phyloP scores from a whole-genome alignment of 2,329 filamentous ascomycete genomes.

The Verticillium albo-atrum region DNA sequence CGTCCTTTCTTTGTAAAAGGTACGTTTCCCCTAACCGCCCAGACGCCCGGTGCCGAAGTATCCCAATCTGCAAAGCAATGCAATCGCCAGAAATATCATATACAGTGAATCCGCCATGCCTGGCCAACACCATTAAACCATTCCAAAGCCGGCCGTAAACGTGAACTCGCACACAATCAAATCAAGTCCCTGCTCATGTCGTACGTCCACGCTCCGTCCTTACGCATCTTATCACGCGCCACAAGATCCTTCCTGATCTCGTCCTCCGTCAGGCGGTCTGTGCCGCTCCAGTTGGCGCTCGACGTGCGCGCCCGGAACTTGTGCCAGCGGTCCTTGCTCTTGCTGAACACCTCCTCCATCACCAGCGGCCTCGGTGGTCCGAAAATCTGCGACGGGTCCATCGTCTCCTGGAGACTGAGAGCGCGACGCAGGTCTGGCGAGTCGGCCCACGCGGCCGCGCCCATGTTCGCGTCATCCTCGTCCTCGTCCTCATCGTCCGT shows the following conservation, averaged over 20 bases:
- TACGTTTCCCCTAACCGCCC: neutral
- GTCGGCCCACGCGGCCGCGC: constrained; percentile 79
- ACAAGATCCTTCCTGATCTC: constrained; percentile 78
- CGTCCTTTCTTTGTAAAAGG: neutral
- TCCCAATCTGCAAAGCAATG: neutral
- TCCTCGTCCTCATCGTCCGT: constrained; percentile 84
- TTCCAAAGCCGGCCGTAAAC: neutral
- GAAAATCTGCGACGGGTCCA: constrained; percentile 83
- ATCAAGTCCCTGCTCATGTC: constrained; percentile 47
- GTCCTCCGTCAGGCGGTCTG: constrained; percentile 79
- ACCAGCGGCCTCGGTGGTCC: constrained; percentile 82
- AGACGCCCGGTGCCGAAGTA: neutral
- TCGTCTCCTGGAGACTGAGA: constrained; percentile 74
- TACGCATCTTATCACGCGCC: constrained; percentile 71
- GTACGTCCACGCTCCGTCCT: constrained; percentile 84
- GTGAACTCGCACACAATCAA: constrained; percentile 16
- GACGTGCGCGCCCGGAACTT: constrained; percentile 89
- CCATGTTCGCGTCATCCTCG: constrained; percentile 45
- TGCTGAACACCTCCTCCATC: constrained; percentile 95
- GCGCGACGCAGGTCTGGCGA: constrained; percentile 75
- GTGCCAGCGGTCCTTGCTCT: constrained; percentile 78
- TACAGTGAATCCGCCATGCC: neutral
- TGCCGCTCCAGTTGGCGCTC: constrained; percentile 87
- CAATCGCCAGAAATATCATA: neutral
- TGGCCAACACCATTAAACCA: neutral